Base-by-base conservation (phyloP, 192 early-diverging fungal genomes). In the Coemansia pectinata region DNA sequence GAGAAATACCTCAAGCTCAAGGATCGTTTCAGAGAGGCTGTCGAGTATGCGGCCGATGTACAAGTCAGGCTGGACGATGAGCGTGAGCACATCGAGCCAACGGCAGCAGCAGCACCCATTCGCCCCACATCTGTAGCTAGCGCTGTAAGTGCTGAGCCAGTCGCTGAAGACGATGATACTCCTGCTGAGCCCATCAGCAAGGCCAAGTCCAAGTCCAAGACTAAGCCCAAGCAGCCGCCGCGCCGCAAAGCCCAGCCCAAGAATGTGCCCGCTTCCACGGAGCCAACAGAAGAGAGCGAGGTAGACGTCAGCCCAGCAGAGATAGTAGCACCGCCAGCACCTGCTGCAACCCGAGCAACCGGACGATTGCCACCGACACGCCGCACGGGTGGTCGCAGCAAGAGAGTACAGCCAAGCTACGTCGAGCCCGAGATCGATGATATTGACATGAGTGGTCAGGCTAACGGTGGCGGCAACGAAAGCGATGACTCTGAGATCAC, bases 401-500 rank as follows among this genome's bases (percentile, higher is more conserved):
- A 64, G 50, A 59, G 15, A 4, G 19, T 62, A 38, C 69, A 50
- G 44, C 70, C 67, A 31, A 70, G 69, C 70, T 76, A 81, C 36
- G 60, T 67, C 50, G 78, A 76, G 65, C 44, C 78, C 19, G 78
- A 63, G 57, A 39, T 31, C 44, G 41, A 69, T 40, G 63, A 67
- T 47, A n/a, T 21, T 31, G 5, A 8, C 36, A n/a, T 61, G 14
- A 34, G 36, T 11, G 39, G 17, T 21, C 52, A 45, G 19, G 36
- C 61, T 15, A 50, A 63, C 27, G 66, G 50, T 39, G 68, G 10
- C 17, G 38, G 38, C 59, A 40, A 47, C 25, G 79, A 70, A 33
- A 82, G 79, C 69, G 75, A 73, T 40, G 79, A 82, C 63, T 82
- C 79, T 57, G 79, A 82, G 66, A 82, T 82, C 9, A 68, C 79